phyloP scores from a whole-genome alignment of 176 grass and related monocot species.

The Phoenix roebelenii region DNA sequence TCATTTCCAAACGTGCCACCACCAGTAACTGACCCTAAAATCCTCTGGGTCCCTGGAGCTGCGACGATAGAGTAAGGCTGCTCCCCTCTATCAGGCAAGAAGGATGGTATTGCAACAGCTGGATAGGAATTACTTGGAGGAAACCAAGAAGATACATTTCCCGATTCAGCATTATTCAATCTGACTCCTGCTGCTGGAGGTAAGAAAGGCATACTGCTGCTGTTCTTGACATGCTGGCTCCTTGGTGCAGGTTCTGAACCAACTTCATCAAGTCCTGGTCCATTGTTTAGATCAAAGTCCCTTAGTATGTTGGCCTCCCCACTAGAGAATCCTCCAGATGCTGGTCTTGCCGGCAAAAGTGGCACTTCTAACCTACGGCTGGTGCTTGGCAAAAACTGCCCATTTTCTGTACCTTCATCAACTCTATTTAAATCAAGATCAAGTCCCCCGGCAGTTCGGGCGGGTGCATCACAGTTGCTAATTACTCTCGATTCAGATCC shows the following conservation, averaged over 20 bases:
- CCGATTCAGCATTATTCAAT: slow-evolving; percentile 39
- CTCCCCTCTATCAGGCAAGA: slow-evolving; percentile 55
- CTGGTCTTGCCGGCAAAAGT: slow-evolving; percentile 28
- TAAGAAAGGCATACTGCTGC: slow-evolving; percentile 30
- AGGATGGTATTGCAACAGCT: slow-evolving; percentile 48
- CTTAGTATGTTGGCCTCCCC: slow-evolving; percentile 29
- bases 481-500: slow-evolving; percentile 34
- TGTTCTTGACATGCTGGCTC: slow-evolving; percentile 28
- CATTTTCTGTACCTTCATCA: slow-evolving; percentile 47
- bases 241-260: slow-evolving; percentile 36
- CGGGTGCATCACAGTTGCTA: slow-evolving; percentile 19
- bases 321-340: slow-evolving; percentile 25
- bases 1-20: slow-evolving; percentile 40
- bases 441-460: slow-evolving; percentile 28
- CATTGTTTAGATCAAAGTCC: slow-evolving; percentile 77
- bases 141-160: slow-evolving; percentile 61
- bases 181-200: slow-evolving; percentile 40
- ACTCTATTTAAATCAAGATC: slow-evolving; percentile 71
- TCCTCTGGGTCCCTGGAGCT: slow-evolving; percentile 38
- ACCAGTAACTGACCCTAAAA: slow-evolving; percentile 23
- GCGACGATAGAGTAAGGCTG: slow-evolving; percentile 46
- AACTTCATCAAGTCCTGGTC: slow-evolving; percentile 64
- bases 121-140: slow-evolving; percentile 31
- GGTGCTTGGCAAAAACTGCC: slow-evolving; percentile 25
- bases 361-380: slow-evolving; percentile 34